A percentile compares a stretch with the other conserved stretches of the same genome.
Evolutionary conservation across 805 yeast species (phyloP).

Genomic region (Ogataea glucozyma): DNA sequence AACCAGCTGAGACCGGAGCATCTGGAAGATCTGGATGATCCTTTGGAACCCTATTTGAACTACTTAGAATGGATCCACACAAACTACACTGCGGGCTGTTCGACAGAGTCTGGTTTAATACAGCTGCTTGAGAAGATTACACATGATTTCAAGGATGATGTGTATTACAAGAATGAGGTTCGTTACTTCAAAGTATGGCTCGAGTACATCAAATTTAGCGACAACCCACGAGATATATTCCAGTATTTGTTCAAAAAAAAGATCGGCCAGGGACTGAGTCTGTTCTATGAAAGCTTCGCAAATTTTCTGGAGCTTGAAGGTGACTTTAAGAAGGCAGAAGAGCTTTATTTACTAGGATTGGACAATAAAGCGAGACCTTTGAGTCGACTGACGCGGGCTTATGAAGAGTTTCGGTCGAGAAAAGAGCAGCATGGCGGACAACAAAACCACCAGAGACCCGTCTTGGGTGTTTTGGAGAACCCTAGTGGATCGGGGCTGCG

Average conservation of each 20-base stretch:
- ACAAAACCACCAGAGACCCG: slow-evolving; percentile 7
- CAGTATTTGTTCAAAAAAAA: slow-evolving; percentile 67
- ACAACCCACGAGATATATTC: slow-evolving; percentile 70
- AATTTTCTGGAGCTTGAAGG: slow-evolving; percentile 53
- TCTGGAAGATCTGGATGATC: slow-evolving; percentile 75
- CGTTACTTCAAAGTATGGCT: slow-evolving; percentile 82
- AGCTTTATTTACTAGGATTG: slow-evolving; percentile 61
- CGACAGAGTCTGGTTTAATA: slow-evolving; percentile 65
- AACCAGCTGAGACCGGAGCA: slow-evolving; percentile 39
- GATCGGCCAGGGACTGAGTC: slow-evolving; percentile 67
- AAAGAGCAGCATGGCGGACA: slow-evolving; percentile 22
- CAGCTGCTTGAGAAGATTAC: slow-evolving; percentile 71
- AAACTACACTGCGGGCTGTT: slow-evolving; percentile 60
- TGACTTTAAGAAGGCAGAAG: slow-evolving; percentile 54
- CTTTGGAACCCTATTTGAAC: slow-evolving; percentile 71
- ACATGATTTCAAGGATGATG: slow-evolving; percentile 60
- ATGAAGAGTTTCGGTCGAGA: slow-evolving; percentile 46
- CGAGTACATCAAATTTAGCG: slow-evolving; percentile 66
- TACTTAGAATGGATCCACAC: slow-evolving; percentile 73
- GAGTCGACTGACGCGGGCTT: slow-evolving; percentile 43
- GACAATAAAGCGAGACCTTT: slow-evolving; percentile 65
- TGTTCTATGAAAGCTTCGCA: slow-evolving; percentile 81
- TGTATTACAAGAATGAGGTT: slow-evolving; percentile 77
- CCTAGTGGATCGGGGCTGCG: slow-evolving; percentile 29
- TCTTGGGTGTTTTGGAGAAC: slow-evolving; percentile 16